Base-by-base conservation (phyloP, 345 rosid species). In the Citrus mangshanensis region DNA sequence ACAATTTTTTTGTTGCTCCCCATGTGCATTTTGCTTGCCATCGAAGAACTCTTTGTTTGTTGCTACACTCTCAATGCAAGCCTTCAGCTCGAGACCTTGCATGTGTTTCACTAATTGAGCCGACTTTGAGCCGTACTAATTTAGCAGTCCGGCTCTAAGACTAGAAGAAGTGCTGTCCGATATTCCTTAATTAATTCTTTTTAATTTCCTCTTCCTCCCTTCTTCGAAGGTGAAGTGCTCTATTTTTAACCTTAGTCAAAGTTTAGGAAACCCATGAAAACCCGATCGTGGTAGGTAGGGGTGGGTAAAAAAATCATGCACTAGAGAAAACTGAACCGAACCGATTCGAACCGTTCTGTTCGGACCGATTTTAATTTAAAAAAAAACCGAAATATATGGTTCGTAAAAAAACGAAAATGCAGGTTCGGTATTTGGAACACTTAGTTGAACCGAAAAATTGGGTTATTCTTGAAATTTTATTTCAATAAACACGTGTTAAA, bases 11-110 rank as follows among this genome's bases (percentile, higher is more conserved):
- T 58, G 84, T 78, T 77, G 87, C 85, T 27, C 78, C 87, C 89
- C 91, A 88, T 88, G 89, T 88, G 89, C 86, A 30, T 79, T 68
- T 70, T 68, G 34, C 81, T 64, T 78, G 59, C 58, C 79, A 40
- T 35, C 49, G 56, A 79, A 73, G 84, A 82, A 76, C 70, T 58
- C 78, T 34, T 66, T 69, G 73, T 46, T 46, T 46, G 51, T 46
- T 46, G 68, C 74, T 82, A 22, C 61, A 28, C 61, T 28, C 32
- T 21, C 77, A 34, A 35, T 34, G 78, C 77, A 64, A 30, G 37
- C 1, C 21, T 59, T 59, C 24, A 22, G 24, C n/a, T n/a, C 24
- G 24, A 56, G 27, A 59, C 10, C 24, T 21, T 22, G 9, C 6
- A 34, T 32, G 1, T 3, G 9, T 37, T 73, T 73, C 28, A 35